A percentile compares a stretch with the other conserved stretches of the same genome.
phyloP scores from a whole-genome alignment of 2,329 filamentous ascomycete genomes.

The Annulohypoxylon truncatum region DNA sequence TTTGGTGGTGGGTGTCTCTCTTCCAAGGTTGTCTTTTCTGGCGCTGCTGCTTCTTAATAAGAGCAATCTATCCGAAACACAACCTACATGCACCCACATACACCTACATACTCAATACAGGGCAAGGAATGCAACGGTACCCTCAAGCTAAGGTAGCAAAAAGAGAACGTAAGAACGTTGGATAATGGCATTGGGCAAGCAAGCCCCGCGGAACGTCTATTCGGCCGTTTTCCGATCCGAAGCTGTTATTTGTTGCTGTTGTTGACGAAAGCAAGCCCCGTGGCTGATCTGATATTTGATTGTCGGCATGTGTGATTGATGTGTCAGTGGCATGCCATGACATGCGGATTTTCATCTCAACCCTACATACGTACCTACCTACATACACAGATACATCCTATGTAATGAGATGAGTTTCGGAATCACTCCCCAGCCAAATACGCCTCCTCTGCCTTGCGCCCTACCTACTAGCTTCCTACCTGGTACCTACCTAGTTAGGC shows the following conservation, averaged over 20 bases:
- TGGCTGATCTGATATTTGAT: slow-evolving; percentile 18
- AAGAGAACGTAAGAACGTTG: neutral
- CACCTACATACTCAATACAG: neutral
- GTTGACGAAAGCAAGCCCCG: neutral
- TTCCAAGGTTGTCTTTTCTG: neutral
- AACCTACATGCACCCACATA: slow-evolving; percentile 25
- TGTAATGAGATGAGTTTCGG: neutral
- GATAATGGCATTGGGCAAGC: slow-evolving; percentile 1
- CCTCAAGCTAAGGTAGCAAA: neutral
- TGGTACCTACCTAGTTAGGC: neutral
- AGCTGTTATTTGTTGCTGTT: neutral
- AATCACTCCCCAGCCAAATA: neutral
- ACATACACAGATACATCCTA: neutral
- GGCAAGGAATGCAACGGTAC: slow-evolving; percentile 15
- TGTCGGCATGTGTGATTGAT: slow-evolving; percentile 8
- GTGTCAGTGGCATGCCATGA: slow-evolving; percentile 1
- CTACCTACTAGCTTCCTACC: neutral
- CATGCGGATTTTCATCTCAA: neutral
- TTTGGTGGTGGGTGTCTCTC: too few species aligned
- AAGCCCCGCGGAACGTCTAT: slow-evolving; percentile 8
- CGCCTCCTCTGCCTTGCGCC: neutral
- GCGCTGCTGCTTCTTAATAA: slow-evolving; percentile 30
- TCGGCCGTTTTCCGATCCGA: slow-evolving; percentile 30
- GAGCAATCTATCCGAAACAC: slow-evolving; percentile 39
- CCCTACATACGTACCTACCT: neutral